Evolutionary conservation across 495 filamentous ascomycete genomes (phyloP), one percentile per base, ranked within the genome.

Genomic region (Hypoxylon subgilvum): DNA sequence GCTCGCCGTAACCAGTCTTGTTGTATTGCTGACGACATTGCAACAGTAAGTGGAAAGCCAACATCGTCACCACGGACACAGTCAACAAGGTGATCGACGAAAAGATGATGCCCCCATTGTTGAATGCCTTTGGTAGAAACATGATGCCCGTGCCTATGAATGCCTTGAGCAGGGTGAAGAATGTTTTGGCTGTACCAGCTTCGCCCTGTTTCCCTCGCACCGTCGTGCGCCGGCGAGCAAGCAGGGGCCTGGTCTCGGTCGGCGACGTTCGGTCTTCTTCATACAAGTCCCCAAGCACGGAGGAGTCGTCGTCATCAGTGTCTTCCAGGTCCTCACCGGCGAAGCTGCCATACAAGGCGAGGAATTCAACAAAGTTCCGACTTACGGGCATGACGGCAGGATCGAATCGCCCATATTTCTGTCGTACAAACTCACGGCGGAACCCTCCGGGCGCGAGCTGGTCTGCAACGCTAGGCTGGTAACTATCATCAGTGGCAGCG

Each of bases 301-400:
- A 68, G 14, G 74, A 77, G 42, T 88, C 85, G 30, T 86, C n/a
- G n/a, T n/a, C 81, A 43, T 86, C 84, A 0, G 82, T 81, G 35
- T 89, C 87, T 2, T 72, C 81, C 9, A 90, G 76, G 52, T 89
- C 86, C 61, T 90, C 87, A 5, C 86, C 87, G 0, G 87, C 87
- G 65, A 90, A 90, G 43, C 78, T 81, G 0, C 86, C 86, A 65
- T 89, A 90, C 4, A 89, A 68, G 38, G 86, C 84, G 7, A 90
- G 75, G 57, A 88, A 90, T 31, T 85, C 82, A 25, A 86, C 79
- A 54, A 90, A 90, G 57, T 83, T 83, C n/a, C 72, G 70, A 0
- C 86, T 86, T 10, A 86, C 71, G 8, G 84, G 82, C 21, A 53
- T 72, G 43, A 45, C 72, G 32, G 55, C n/a, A 74, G 57, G 69